A percentile compares a stretch with the other conserved stretches of the same genome.
phyloP scores from a whole-genome alignment of 2,329 filamentous ascomycete genomes.

The Dactylonectria estremocensis region DNA sequence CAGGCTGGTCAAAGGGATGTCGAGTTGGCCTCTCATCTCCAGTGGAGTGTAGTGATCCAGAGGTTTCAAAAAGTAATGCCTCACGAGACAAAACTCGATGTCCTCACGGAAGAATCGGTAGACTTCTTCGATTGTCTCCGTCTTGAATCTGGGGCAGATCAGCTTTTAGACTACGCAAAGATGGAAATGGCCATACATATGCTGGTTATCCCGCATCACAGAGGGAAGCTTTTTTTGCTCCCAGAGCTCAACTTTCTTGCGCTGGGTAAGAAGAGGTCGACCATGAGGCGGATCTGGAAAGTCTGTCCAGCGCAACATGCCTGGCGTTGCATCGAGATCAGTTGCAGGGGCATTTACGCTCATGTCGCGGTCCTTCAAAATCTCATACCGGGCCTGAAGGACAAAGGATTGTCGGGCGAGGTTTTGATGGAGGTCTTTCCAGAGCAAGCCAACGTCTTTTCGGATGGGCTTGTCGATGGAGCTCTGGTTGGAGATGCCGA shows the following conservation, averaged over 20 bases:
- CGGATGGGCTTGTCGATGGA: conserved; percentile 57
- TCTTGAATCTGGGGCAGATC: conserved; percentile 60
- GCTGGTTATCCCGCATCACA: conserved; percentile 67
- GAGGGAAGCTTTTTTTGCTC: conserved; percentile 64
- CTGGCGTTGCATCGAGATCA: conserved; percentile 61
- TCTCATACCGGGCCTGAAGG: conserved; percentile 69
- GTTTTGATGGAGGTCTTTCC: conserved; percentile 70
- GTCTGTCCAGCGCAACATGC: conserved; percentile 71
- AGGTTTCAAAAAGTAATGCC: conserved; percentile 60
- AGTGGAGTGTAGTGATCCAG: conserved; percentile 54
- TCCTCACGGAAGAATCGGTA: conserved; percentile 69
- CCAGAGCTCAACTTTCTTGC: conserved; percentile 71
- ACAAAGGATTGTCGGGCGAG: conserved; percentile 71
- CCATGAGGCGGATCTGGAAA: conserved; percentile 70
- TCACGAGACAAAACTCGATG: conserved; percentile 67
- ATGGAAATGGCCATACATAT: conserved; percentile 59
- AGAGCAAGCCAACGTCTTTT: conserved; percentile 58
- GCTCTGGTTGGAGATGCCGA: conserved; percentile 61
- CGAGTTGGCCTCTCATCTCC: conserved; percentile 37
- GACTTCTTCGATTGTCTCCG: conserved; percentile 68
- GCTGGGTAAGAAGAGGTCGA: conserved; percentile 64
- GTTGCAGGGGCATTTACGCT: conserved; percentile 51
- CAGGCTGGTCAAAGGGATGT: conserved; percentile 50
- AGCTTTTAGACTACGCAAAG: not conserved
- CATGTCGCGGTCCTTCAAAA: conserved; percentile 65